Evolutionary conservation across 1,284 basidiomycete species (phyloP).

Genomic region (Lignosus rhinocerotis): DNA sequence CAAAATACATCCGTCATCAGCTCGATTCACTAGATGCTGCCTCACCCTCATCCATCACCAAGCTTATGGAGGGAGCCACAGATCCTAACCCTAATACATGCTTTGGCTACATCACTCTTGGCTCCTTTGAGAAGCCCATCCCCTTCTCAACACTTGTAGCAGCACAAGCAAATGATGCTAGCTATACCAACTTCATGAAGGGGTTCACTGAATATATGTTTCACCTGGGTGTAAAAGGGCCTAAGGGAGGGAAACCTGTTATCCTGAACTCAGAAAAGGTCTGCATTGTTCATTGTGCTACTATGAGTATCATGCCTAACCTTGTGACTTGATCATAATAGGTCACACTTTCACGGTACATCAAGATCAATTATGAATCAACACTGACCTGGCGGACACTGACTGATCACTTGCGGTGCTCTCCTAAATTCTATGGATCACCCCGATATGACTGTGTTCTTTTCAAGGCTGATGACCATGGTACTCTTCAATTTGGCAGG

Average conservation of each 20-base stretch:
- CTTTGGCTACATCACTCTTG: background rate
- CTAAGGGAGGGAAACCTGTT: too few relatives aligned
- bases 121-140: too few relatives aligned
- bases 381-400: constrained; percentile 27
- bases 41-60: too few relatives aligned
- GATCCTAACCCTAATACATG: too few relatives aligned
- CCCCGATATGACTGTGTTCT: constrained; percentile 28
- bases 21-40: background rate
- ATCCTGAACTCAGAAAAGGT: too few relatives aligned
- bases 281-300: background rate
- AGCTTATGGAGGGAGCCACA: too few relatives aligned
- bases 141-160: too few relatives aligned
- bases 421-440: constrained; percentile 25
- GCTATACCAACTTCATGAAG: too few relatives aligned
- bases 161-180: too few relatives aligned
- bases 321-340: background rate
- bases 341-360: constrained; percentile 2
- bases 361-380: constrained; percentile 31
- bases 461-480: constrained; percentile 23
- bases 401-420: constrained; percentile 30
- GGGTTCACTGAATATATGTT: too few relatives aligned
- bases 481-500: constrained; percentile 18
- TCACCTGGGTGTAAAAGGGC: too few relatives aligned
- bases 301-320: background rate
- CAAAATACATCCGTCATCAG: background rate